Conservation (phyloP, 306 rosid genomes). For the Prunus mira region DNA sequence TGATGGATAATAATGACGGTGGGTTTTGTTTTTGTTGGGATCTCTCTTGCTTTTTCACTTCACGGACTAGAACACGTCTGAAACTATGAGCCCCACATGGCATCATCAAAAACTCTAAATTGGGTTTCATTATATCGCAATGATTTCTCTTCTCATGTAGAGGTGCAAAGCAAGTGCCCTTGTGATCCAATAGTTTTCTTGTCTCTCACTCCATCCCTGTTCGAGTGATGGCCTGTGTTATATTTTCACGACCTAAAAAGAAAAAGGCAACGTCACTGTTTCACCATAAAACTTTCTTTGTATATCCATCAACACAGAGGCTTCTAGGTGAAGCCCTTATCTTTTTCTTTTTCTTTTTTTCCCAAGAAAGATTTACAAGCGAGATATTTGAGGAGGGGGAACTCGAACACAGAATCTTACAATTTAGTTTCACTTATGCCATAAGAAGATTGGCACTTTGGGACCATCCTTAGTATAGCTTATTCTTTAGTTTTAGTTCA, state of each 20-base stretch:
- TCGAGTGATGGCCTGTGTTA: background rate
- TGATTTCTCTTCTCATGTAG: background rate
- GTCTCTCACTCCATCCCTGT: background rate
- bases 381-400: too few species aligned
- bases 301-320: background rate
- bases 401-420: too few species aligned
- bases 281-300: slow-evolving; percentile 7
- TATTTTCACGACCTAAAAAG: background rate
- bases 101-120: background rate
- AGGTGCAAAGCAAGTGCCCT: background rate
- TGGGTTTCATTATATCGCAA: background rate
- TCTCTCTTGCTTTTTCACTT: background rate
- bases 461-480: too few species aligned
- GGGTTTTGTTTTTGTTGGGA: background rate
- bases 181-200: slow-evolving; percentile 9
- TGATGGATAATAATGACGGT: background rate
- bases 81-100: background rate
- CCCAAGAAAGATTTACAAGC: background rate
- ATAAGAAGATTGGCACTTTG: too few species aligned
- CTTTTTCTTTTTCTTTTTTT: background rate
- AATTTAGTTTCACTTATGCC: too few species aligned
- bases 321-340: slow-evolving; percentile 8
- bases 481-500: too few species aligned
- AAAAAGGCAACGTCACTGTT: background rate
- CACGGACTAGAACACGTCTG: background rate